Evolutionary conservation across 768 basidiomycete genomes (phyloP).

Genomic region (Aureoboletus auriporus): DNA sequence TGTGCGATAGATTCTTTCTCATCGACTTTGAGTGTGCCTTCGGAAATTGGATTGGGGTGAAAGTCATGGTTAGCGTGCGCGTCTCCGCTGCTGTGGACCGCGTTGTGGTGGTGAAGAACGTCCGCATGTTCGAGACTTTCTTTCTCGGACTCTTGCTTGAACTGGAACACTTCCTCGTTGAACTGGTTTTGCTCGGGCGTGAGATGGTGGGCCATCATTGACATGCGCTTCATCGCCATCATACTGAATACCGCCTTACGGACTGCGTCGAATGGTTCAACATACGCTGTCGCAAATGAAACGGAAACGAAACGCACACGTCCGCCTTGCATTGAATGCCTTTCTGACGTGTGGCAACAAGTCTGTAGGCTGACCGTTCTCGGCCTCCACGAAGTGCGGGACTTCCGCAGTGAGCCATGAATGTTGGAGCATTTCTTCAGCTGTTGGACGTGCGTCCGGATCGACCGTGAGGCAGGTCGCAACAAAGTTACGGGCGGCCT

Average conservation of each 20-base stretch:
- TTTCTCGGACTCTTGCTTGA: constrained; percentile 81
- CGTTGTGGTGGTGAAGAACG: constrained; percentile 49
- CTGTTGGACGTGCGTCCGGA: constrained; percentile 75
- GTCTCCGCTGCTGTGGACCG: constrained; percentile 2
- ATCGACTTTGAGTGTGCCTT: not conserved
- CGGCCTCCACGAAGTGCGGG: constrained; percentile 65
- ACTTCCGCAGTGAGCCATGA: constrained; percentile 57
- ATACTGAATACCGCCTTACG: constrained; percentile 84
- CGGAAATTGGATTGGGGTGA: not conserved
- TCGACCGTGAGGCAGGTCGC: constrained; percentile 79
- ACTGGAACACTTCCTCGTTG: constrained; percentile 55
- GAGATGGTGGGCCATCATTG: constrained; percentile 42
- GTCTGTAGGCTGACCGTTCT: constrained; percentile 60
- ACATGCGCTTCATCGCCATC: constrained; percentile 81
- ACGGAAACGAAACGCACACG: constrained; percentile 52
- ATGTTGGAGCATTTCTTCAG: constrained; percentile 68
- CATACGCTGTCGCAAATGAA: not conserved
- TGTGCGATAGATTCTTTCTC: constrained; percentile 1
- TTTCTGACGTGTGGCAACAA: constrained; percentile 87
- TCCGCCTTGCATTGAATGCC: constrained; percentile 82
- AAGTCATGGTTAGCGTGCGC: not conserved
- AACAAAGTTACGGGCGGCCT: constrained; percentile 83
- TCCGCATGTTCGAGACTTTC: constrained; percentile 34
- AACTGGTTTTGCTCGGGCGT: constrained; percentile 46
- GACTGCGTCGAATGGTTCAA: constrained; percentile 46